A percentile compares a stretch with the other conserved stretches of the same genome.
Conservation (phyloP, 1,284 basidiomycete genomes). For the Kalmanozyma brasiliensis region DNA sequence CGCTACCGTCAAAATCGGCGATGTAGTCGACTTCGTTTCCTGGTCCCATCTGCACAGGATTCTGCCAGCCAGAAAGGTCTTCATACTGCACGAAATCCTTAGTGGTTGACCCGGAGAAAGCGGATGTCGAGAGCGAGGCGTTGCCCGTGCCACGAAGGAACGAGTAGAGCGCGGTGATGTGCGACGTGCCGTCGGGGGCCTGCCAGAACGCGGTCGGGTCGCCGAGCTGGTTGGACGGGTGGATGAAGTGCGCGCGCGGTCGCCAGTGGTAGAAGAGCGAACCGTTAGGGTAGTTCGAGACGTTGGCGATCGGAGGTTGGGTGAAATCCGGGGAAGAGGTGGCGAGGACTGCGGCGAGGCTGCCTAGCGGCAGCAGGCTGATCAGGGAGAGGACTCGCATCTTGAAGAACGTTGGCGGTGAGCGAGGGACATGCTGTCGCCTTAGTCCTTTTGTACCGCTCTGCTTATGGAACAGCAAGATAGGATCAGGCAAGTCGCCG, state of each 20-base stretch:
- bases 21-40: conserved; percentile 33
- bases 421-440: too few relatives aligned
- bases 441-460: too few relatives aligned
- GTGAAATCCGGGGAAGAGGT: conserved; percentile 26
- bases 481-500: too few relatives aligned
- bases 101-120: conserved; percentile 30
- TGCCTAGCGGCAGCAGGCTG: conserved; percentile 4
- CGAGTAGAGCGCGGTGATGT: conserved; percentile 35
- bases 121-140: conserved; percentile 16
- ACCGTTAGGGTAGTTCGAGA: conserved; percentile 27
- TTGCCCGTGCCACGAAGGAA: conserved; percentile 22
- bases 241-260: conserved; percentile 36
- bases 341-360: conserved; percentile 1
- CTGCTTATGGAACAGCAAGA: too few relatives aligned
- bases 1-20: conserved; percentile 41
- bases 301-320: conserved; percentile 23
- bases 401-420: neutral
- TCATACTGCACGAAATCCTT: conserved; percentile 21
- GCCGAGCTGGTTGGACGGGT: conserved; percentile 38
- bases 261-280: conserved; percentile 44
- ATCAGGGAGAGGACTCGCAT: conserved; percentile 7
- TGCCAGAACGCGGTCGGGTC: conserved; percentile 43
- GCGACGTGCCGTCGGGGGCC: conserved; percentile 7
- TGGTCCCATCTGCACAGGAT: conserved; percentile 31
- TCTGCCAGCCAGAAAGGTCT: conserved; percentile 23